These are phyloP conservation scores for Epichloe gansuensis DNA, from an alignment of 2,329 filamentous ascomycete genomes.

Conservation along the genomic window DNA sequence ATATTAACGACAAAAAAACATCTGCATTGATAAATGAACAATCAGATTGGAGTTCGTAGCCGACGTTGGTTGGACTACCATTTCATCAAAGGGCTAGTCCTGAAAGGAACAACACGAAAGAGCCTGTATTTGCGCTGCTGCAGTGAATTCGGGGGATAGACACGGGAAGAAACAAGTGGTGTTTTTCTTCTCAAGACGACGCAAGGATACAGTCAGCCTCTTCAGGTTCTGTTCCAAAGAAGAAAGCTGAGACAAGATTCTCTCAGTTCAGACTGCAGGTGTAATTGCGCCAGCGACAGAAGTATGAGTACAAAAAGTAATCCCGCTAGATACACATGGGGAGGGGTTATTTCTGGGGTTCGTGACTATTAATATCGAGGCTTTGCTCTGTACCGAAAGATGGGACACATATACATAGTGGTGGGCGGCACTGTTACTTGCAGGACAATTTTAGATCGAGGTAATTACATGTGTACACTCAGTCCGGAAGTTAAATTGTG, in stretches of 20 bases:
- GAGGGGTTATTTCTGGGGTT: neutral
- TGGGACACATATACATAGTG: too few species aligned
- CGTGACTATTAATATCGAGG: neutral
- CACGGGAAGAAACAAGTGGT: too few species aligned
- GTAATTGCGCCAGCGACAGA: neutral
- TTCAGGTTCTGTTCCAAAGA: slow-evolving; percentile 15
- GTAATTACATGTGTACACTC: too few species aligned
- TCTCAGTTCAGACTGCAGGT: slow-evolving; percentile 6
- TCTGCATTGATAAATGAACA: neutral
- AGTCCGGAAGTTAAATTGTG: too few species aligned
- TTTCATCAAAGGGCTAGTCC: neutral
- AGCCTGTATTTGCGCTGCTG: neutral
- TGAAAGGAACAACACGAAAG: neutral
- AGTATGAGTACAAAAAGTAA: neutral
- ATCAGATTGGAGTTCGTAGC: neutral
- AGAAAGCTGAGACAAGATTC: slow-evolving; percentile 19
- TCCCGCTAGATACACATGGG: neutral
- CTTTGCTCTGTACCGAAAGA: too few species aligned
- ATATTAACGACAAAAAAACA: neutral
- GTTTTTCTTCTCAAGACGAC: slow-evolving; percentile 5
- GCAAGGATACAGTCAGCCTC: slow-evolving; percentile 4
- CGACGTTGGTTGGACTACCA: neutral
- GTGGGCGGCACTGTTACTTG: too few species aligned
- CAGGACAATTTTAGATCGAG: too few species aligned
- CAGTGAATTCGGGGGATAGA: slow-evolving; percentile 3